Conservation (phyloP, 495 filamentous ascomycete species). For the Penicillium silybi region DNA sequence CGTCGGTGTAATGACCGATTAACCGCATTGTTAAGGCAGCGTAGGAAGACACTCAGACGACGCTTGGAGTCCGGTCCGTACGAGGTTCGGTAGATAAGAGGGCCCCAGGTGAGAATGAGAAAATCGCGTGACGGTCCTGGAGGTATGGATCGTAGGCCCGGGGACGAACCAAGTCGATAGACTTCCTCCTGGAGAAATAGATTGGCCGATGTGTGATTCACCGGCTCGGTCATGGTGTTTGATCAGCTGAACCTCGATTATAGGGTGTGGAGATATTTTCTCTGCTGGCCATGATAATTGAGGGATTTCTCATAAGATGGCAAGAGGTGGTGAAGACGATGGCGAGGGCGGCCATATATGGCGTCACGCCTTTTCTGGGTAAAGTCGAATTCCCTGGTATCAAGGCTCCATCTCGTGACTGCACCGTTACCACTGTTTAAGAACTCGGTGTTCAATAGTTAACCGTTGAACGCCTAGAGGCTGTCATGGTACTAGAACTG, state of each 20-base stretch:
- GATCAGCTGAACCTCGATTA: not conserved
- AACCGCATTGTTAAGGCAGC: slow-evolving; percentile 22
- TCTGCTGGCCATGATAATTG: not conserved
- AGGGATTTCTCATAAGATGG: not conserved
- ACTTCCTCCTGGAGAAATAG: slow-evolving; percentile 30
- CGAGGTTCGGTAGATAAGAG: slow-evolving; percentile 26
- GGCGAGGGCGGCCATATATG: not conserved
- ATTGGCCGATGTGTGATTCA: slow-evolving; percentile 8
- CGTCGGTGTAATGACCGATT: slow-evolving; percentile 14
- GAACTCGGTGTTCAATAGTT: not conserved
- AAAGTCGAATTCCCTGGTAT: not conserved
- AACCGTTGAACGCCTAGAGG: not conserved
- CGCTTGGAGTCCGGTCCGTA: slow-evolving; percentile 22
- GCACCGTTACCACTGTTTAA: not conserved
- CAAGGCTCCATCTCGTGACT: not conserved
- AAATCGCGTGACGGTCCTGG: slow-evolving; percentile 26
- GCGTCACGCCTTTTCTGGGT: slow-evolving; percentile 3
- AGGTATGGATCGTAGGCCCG: slow-evolving; percentile 25
- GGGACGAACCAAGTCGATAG: slow-evolving; percentile 22
- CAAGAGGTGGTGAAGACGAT: not conserved
- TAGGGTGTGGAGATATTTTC: not conserved
- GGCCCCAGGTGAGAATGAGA: slow-evolving; percentile 28
- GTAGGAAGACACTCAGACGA: slow-evolving; percentile 20
- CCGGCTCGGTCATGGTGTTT: not conserved
- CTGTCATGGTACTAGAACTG: not conserved